A percentile compares a stretch with the other conserved stretches of the same genome.
Evolutionary conservation across 176 grass and related monocot species (phyloP).

Genomic region (Aechmea fasciata): DNA sequence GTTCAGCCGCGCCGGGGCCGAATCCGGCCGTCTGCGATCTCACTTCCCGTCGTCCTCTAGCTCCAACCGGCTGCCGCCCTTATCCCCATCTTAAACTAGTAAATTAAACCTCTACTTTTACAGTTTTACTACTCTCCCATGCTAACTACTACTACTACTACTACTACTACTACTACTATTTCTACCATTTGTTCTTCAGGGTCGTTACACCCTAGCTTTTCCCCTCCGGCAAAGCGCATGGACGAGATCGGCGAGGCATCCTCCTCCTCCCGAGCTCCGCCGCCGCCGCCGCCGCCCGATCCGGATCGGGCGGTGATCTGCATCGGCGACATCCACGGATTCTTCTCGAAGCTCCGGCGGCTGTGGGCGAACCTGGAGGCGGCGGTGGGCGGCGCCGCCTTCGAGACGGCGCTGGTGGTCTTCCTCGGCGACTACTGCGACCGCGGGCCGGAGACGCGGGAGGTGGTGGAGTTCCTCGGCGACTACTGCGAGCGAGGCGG

Average conservation of each 20-base stretch:
- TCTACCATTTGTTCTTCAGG: too few relatives aligned
- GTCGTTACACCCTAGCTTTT: too few relatives aligned
- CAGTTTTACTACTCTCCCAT: too few relatives aligned
- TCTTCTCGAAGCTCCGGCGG: slow-evolving; percentile 62
- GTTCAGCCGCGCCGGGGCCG: too few relatives aligned
- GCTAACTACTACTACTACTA: too few relatives aligned
- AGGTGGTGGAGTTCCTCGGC: slow-evolving; percentile 62
- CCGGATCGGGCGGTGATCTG: slow-evolving; percentile 57
- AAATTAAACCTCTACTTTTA: too few relatives aligned
- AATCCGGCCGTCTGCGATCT: too few relatives aligned
- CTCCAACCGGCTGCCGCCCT: too few relatives aligned
- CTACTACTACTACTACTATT: too few relatives aligned
- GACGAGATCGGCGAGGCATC: background rate
- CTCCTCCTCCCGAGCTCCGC: background rate
- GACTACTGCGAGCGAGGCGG: slow-evolving; percentile 49
- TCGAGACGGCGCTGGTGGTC: slow-evolving; percentile 70
- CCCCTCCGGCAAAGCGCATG: background rate
- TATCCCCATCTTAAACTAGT: too few relatives aligned
- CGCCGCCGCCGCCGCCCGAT: slow-evolving; percentile 2
- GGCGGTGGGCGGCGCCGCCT: slow-evolving; percentile 36
- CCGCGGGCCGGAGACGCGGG: slow-evolving; percentile 51
- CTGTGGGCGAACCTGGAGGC: slow-evolving; percentile 73
- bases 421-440: slow-evolving; percentile 96
- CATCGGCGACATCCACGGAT: slow-evolving; percentile 85
- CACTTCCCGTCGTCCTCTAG: too few relatives aligned